phyloP scores from a whole-genome alignment of 176 grass and related monocot species.

The Hordeum marinum region DNA sequence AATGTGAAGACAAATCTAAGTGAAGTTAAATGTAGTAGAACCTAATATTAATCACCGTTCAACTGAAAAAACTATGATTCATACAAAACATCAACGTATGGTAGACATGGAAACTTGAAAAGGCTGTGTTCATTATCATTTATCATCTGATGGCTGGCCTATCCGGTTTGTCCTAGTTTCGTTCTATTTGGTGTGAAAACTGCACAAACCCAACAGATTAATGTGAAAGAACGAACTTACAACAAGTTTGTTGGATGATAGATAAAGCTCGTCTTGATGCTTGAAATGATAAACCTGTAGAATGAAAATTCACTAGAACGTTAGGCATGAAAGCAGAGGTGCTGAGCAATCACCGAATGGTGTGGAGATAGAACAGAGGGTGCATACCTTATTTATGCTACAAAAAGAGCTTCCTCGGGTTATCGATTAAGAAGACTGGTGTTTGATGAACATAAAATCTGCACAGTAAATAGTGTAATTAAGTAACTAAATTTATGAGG shows the following conservation, averaged over 20 bases:
- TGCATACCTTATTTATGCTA: not conserved
- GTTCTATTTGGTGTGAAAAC: not conserved
- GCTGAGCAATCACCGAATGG: not conserved
- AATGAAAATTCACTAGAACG: not conserved
- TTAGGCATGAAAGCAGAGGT: not conserved
- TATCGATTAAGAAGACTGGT: not conserved
- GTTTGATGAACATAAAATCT: not conserved
- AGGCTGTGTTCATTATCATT: not conserved
- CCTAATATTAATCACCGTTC: not conserved
- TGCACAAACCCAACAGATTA: not conserved
- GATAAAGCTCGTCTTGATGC: not conserved
- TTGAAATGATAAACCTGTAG: not conserved
- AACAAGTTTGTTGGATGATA: not conserved
- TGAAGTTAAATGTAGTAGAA: not conserved
- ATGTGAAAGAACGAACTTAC: not conserved
- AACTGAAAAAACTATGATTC: no score
- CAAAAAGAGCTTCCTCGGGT: not conserved
- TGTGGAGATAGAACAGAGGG: not conserved
- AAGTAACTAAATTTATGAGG: conserved; percentile 1
- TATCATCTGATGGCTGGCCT: not conserved
- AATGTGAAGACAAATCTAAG: not conserved
- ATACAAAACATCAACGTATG: not conserved
- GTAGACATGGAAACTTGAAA: not conserved
- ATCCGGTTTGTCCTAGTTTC: not conserved
- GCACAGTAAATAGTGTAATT: not conserved